phyloP scores from a whole-genome alignment of 208 protist species.

The Leishmania lainsoni region DNA sequence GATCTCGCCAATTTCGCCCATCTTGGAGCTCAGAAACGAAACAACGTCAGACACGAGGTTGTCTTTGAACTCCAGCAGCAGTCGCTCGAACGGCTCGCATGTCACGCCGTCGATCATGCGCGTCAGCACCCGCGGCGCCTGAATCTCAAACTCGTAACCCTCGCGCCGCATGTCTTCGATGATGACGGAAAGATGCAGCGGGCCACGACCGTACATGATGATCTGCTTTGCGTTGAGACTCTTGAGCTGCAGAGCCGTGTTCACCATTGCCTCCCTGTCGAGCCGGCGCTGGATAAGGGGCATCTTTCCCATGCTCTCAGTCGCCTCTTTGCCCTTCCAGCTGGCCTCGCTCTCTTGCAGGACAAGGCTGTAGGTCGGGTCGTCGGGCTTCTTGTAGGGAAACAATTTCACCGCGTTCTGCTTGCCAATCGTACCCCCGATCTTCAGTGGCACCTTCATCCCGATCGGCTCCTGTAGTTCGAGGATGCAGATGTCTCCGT shows the following conservation, averaged over 20 bases:
- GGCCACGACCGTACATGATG: slow-evolving; percentile 93
- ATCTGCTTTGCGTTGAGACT: slow-evolving; percentile 51
- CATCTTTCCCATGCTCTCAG: slow-evolving; percentile 78
- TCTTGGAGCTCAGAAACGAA: slow-evolving; percentile 85
- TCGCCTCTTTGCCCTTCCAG: slow-evolving; percentile 91
- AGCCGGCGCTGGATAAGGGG: slow-evolving; percentile 73
- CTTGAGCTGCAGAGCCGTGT: slow-evolving; percentile 90
- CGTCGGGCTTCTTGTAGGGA: slow-evolving; percentile 93
- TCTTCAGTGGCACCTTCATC: slow-evolving; percentile 88
- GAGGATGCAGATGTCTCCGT: slow-evolving; percentile 88
- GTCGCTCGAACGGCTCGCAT: slow-evolving; percentile 88
- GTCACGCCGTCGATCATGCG: slow-evolving; percentile 72
- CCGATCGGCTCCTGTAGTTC: slow-evolving; percentile 84
- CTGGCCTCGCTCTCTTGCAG: slow-evolving; percentile 89
- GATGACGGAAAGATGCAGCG: slow-evolving; percentile 97
- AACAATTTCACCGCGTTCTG: slow-evolving; percentile 70
- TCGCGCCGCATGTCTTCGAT: slow-evolving; percentile 98
- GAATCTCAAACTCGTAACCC: slow-evolving; percentile 96
- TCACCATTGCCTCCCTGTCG: slow-evolving; percentile 92
- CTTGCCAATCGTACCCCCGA: slow-evolving; percentile 83
- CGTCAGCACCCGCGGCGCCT: slow-evolving; percentile 93
- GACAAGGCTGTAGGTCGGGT: slow-evolving; percentile 94
- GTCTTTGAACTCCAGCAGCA: slow-evolving; percentile 85
- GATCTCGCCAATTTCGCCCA: slow-evolving; percentile 91
- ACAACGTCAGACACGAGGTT: slow-evolving; percentile 71